A percentile compares a stretch with the other conserved stretches of the same genome.
Conservation (phyloP, 2,329 filamentous ascomycete species). For the Trichoderma sp. region DNA sequence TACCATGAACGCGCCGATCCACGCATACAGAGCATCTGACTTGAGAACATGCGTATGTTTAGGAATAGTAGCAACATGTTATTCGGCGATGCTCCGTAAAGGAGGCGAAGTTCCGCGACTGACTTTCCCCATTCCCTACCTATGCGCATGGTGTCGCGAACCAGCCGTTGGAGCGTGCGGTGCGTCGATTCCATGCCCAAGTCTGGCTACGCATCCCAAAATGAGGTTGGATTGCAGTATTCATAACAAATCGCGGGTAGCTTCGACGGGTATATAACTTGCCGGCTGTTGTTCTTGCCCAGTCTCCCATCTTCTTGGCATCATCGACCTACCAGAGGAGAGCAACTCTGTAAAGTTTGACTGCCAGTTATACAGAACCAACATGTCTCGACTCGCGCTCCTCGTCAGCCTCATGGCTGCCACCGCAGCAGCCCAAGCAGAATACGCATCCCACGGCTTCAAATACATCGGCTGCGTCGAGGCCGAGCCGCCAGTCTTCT, state of each 20-base stretch:
- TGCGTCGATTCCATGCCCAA: background rate
- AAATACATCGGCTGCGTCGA: conserved; percentile 33
- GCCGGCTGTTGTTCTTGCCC: background rate
- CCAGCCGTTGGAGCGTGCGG: no score
- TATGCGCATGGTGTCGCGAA: background rate
- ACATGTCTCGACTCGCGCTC: conserved; percentile 23
- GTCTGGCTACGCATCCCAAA: background rate
- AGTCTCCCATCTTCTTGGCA: background rate
- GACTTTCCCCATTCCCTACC: background rate
- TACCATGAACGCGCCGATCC: background rate
- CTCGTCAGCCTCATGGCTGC: conserved; percentile 28
- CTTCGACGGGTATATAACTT: background rate
- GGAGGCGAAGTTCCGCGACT: background rate
- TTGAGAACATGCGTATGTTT: background rate
- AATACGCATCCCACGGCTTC: conserved; percentile 23
- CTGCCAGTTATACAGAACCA: background rate
- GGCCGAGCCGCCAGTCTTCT: conserved; percentile 24
- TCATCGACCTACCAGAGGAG: background rate
- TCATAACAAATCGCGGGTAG: background rate
- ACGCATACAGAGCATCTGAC: background rate
- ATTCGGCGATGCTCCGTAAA: background rate
- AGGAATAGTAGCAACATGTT: fast-evolving
- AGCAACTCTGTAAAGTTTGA: background rate
- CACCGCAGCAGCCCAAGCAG: conserved; percentile 25
- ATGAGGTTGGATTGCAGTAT: background rate